Evolutionary conservation across 129 eudicot genomes (phyloP).

Genomic region (Pittosporum tobira): DNA sequence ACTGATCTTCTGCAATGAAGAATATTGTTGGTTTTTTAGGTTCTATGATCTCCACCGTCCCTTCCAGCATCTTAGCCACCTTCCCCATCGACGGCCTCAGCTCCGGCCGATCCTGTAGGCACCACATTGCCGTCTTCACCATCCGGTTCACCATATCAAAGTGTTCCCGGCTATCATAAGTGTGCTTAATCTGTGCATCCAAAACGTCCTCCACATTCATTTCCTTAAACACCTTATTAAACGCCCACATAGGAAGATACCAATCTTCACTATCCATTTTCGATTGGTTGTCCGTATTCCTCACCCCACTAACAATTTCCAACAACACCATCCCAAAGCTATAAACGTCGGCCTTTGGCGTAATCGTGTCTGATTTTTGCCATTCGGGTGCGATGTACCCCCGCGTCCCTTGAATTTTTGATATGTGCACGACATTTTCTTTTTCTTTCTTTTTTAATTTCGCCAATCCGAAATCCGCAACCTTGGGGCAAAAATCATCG

Average conservation of each 20-base stretch:
- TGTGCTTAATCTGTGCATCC: constrained; percentile 49
- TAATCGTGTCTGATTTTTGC: constrained; percentile 57
- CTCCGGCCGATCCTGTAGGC: constrained; percentile 85
- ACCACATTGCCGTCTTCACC: constrained; percentile 98
- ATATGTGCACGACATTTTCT: constrained; percentile 65
- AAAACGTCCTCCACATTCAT: constrained; percentile 71
- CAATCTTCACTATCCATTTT: constrained; percentile 71
- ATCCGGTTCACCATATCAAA: constrained; percentile 62
- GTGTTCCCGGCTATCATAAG: constrained; percentile 51
- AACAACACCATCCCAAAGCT: constrained; percentile 83
- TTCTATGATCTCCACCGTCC: constrained; percentile 82
- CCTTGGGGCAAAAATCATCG: constrained; percentile 87
- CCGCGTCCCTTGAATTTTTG: constrained; percentile 69
- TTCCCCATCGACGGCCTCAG: constrained; percentile 95
- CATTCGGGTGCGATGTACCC: constrained; percentile 98
- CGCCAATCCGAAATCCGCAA: constrained; percentile 85
- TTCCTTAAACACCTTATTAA: constrained; percentile 67
- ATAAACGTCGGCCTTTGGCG: constrained; percentile 81
- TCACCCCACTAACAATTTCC: constrained; percentile 67
- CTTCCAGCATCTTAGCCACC: constrained; percentile 95
- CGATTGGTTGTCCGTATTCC: constrained; percentile 48
- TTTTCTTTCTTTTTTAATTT: constrained; percentile 78
- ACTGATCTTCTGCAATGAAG: constrained; percentile 39
- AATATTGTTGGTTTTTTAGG: constrained; percentile 81
- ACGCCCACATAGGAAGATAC: constrained; percentile 92